Evolutionary conservation across 78 protist species (phyloP).

Genomic region (Cavenderia fasciculata): DNA sequence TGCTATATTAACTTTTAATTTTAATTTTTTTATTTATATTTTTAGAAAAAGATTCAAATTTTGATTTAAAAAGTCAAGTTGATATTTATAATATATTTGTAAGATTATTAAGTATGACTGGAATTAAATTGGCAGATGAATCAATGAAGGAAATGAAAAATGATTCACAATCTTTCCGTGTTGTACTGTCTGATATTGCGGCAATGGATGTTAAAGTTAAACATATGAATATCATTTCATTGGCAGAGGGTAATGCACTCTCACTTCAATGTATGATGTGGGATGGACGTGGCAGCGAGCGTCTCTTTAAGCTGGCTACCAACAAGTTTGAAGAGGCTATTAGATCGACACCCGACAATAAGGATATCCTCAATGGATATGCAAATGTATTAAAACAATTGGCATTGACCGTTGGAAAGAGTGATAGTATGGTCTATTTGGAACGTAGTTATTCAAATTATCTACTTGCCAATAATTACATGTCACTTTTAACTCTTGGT

Average conservation of each 20-base stretch:
- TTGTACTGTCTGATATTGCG: constrained; percentile 72
- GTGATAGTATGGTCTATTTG: constrained; percentile 11
- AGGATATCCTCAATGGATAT: constrained; percentile 69
- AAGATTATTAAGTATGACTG: constrained; percentile 78
- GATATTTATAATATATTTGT: constrained; percentile 50
- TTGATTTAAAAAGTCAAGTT: constrained; percentile 32
- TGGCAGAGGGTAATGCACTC: constrained; percentile 84
- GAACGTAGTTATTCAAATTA: constrained; percentile 52
- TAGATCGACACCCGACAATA: constrained; percentile 80
- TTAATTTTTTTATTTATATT: not conserved
- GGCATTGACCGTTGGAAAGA: constrained; percentile 67
- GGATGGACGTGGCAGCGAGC: constrained; percentile 57
- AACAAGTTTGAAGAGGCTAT: constrained; percentile 81
- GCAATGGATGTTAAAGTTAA: constrained; percentile 65
- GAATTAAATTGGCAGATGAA: constrained; percentile 71
- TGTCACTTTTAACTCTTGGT: constrained; percentile 11
- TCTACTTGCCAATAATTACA: constrained; percentile 40
- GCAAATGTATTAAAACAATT: constrained; percentile 69
- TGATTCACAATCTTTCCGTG: constrained; percentile 60
- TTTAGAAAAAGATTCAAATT: constrained; percentile 19
- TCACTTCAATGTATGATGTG: constrained; percentile 73
- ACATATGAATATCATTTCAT: constrained; percentile 75
- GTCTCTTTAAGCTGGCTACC: constrained; percentile 74
- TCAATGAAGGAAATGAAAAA: constrained; percentile 50
- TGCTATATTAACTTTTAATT: not conserved